Conservation (phyloP, 2,329 filamentous ascomycete species). For the Apiospora koreana region DNA sequence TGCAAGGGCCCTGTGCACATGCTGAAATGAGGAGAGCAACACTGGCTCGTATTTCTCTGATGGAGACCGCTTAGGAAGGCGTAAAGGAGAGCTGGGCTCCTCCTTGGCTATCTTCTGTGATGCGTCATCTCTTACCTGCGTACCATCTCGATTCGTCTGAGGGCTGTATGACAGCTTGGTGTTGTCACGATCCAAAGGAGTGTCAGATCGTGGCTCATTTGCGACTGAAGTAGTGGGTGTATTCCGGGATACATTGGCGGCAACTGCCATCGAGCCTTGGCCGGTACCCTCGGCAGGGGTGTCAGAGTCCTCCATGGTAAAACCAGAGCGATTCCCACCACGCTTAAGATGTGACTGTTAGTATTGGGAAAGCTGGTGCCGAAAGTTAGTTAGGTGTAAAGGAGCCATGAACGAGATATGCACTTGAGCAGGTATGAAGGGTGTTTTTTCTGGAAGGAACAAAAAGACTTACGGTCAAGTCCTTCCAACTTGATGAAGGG, state of each 20-base stretch:
- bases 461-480: neutral
- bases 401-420: neutral
- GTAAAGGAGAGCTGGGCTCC: neutral
- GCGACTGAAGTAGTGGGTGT: too few species aligned
- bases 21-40: neutral
- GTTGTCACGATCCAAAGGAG: neutral
- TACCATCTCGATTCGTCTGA: neutral
- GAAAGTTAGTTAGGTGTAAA: neutral
- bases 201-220: neutral
- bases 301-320: neutral
- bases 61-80: neutral
- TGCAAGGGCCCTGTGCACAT: neutral
- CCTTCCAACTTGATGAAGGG: neutral
- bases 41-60: neutral
- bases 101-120: neutral
- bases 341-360: neutral
- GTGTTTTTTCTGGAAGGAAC: neutral
- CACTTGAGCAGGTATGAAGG: neutral
- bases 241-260: neutral
- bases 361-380: neutral
- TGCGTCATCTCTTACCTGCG: neutral
- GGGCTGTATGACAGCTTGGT: neutral
- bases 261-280: neutral
- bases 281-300: neutral
- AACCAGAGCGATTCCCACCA: neutral